These are phyloP conservation scores for Spizellomyces sp. DNA, from an alignment of 192 early-diverging fungal species.

Conservation along the genomic window DNA sequence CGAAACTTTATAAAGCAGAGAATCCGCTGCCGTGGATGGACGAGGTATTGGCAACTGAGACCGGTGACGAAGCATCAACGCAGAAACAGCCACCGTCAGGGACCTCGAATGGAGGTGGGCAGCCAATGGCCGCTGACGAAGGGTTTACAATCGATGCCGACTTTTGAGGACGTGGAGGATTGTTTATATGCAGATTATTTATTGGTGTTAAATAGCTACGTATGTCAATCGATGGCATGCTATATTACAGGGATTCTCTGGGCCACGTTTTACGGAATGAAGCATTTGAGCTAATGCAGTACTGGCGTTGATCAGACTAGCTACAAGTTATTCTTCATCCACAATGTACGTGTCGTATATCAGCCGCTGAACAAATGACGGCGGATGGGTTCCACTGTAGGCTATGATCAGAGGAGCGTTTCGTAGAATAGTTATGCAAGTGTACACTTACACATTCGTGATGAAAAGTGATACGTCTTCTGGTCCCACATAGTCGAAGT, in stretches of 20 bases:
- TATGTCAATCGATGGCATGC: too few species aligned
- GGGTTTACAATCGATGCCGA: slow-evolving; percentile 15
- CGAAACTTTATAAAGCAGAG: not conserved
- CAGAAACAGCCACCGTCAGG: not conserved
- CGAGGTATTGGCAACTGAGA: slow-evolving; percentile 3
- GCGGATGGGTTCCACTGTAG: slow-evolving; percentile 69
- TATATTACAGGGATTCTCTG: too few species aligned
- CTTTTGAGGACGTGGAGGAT: not conserved
- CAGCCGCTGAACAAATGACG: slow-evolving; percentile 81
- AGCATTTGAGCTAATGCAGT: too few species aligned
- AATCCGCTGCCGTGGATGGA: slow-evolving; percentile 7
- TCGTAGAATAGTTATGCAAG: not conserved
- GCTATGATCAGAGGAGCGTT: not conserved
- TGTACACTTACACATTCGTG: slow-evolving; percentile 73
- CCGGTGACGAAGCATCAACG: not conserved
- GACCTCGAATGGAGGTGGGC: not conserved
- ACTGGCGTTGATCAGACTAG: too few species aligned
- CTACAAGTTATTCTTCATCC: slow-evolving; percentile 1
- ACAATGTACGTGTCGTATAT: slow-evolving; percentile 52
- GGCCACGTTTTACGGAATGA: too few species aligned
- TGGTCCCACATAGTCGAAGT: slow-evolving; percentile 91
- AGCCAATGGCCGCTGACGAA: not conserved
- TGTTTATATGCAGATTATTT: too few species aligned
- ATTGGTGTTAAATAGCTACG: too few species aligned
- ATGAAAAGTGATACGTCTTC: slow-evolving; percentile 90